Evolutionary conservation across 208 protist genomes (phyloP), one percentile per base, ranked within the genome.

Genomic region (Lotmaria passim): DNA sequence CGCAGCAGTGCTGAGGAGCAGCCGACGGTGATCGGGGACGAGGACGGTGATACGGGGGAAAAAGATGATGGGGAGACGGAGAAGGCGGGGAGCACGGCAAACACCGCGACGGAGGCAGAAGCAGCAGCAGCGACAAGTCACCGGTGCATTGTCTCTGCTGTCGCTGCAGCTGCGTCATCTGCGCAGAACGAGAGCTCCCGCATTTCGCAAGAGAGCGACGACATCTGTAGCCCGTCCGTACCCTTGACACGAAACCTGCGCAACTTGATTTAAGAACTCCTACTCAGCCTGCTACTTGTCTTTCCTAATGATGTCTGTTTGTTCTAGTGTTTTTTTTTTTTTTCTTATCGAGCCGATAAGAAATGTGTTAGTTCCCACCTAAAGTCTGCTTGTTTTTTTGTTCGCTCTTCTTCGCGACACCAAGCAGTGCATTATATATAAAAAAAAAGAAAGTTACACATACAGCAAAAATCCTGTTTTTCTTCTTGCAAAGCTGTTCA

Each of bases 131-230:
- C n/a, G n/a, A n/a, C n/a, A n/a, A n/a, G n/a, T n/a, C n/a, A n/a
- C n/a, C n/a, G n/a, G n/a, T n/a, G n/a, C n/a, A n/a, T n/a, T n/a
- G n/a, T n/a, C n/a, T 41, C 19, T 44, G 38, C 19, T 24, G 21
- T 6, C 15, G 2, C 38, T 17, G 55, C 3, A 47, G 8, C n/a
- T 2, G 19, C 19, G 0, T 5, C 15, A 7, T 50, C n/a, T 34
- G 26, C 11, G 19, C 58, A 26, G 15, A 2, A 30, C 2, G 46
- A 66, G 33, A 56, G 46, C 60, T 41, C 34, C 1, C 44, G 60
- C 3, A 26, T 56, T 0, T 66, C 46, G 31, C 33, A 56, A 19
- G 26, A 33, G n/a, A 66, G 60, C 60, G 46, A 56, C 7, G 30
- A 66, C 34, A 21, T n/a, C 5, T 28, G 34, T 23, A 34, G 46